Base-by-base conservation (phyloP, 768 basidiomycete genomes). In the Lactifluus hygrophoroides region DNA sequence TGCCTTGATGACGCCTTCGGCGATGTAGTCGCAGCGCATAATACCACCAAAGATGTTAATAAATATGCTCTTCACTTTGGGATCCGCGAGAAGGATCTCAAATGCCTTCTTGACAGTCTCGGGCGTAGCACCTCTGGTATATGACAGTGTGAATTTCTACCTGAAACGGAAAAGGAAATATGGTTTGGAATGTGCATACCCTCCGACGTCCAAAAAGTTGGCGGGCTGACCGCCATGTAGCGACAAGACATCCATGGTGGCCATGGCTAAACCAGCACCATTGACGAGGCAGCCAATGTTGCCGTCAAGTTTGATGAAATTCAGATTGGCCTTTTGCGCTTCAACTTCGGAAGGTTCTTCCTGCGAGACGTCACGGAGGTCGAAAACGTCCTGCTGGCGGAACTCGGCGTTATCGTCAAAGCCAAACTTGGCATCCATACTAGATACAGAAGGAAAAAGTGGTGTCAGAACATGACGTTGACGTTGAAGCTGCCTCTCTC, bases 351-450 rank as follows among this genome's bases (percentile, higher is more conserved):
- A 94, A 19, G 94, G 83, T 68, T 97, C 94, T 73, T 99, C 96
- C 72, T 99, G 96, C 0, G 91, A 83, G 56, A 88, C 80, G 69
- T 99, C 96, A 54, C 96, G 85, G 54, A 99, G 80, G 54, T 74
- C 78, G 69, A 95, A 96, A 61, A 97, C 71, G 65, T 95, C 93
- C 67, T 84, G 73, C 69, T 99, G 96, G 61, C 96, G 88, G 83
- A 99, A 99, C 69, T 94, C 93, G 37, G 96, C 96, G 69, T 99
- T 98, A 71, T 99, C 96, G 67, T 99, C 96, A 67, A 99, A 99
- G n/a, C 94, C 93, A 61, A 98, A 92, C 73, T 99, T 99, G 71
- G 96, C 96, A 72, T 99, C 96, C 96, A 99, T 98, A 77, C 94
- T 95, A 64, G 19, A 47, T 7, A 30, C 1, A 23, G 14, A 28